Percentiles rank a stretch among this genome's conserved stretches.
Evolutionary conservation across 495 filamentous ascomycete species (phyloP).

Genomic region (Penicillium macrosclerotiorum): DNA sequence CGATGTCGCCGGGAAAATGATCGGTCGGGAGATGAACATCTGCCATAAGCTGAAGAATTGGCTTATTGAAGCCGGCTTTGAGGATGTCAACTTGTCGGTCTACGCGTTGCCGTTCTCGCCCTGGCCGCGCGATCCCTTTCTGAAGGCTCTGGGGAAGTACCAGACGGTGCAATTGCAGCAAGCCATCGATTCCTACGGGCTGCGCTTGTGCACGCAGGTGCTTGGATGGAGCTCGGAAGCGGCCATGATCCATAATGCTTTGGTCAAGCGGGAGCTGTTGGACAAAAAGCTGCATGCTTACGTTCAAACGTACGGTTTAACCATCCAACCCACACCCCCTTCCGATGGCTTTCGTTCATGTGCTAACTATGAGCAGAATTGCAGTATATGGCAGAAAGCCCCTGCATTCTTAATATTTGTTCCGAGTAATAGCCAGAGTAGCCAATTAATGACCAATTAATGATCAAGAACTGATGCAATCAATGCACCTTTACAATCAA

Average conservation of each 20-base stretch:
- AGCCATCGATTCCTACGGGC: constrained; percentile 53
- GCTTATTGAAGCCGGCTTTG: constrained; percentile 52
- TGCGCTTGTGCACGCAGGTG: constrained; percentile 61
- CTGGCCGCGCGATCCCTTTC: constrained; percentile 62
- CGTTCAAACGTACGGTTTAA: constrained; percentile 22
- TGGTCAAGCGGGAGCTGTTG: constrained; percentile 18
- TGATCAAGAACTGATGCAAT: no score
- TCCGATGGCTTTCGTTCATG: neutral
- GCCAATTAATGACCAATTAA: no score
- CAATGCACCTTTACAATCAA: no score
- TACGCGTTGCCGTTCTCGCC: constrained; percentile 64
- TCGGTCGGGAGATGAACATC: constrained; percentile 49
- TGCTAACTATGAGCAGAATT: constrained; percentile 18
- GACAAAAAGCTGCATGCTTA: constrained; percentile 25
- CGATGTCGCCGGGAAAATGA: constrained; percentile 17
- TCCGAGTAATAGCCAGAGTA: no score
- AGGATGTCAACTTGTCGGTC: constrained; percentile 54
- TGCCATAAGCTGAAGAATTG: constrained; percentile 36
- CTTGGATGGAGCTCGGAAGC: constrained; percentile 38
- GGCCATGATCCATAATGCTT: constrained; percentile 39
- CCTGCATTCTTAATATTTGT: neutral
- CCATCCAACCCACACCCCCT: neutral
- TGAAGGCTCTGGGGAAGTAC: constrained; percentile 64
- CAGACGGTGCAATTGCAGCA: constrained; percentile 59
- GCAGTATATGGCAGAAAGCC: constrained; percentile 22